Percentiles rank a stretch among this genome's conserved stretches.
phyloP scores from a whole-genome alignment of 306 rosid genomes.

The Malus sieversii region DNA sequence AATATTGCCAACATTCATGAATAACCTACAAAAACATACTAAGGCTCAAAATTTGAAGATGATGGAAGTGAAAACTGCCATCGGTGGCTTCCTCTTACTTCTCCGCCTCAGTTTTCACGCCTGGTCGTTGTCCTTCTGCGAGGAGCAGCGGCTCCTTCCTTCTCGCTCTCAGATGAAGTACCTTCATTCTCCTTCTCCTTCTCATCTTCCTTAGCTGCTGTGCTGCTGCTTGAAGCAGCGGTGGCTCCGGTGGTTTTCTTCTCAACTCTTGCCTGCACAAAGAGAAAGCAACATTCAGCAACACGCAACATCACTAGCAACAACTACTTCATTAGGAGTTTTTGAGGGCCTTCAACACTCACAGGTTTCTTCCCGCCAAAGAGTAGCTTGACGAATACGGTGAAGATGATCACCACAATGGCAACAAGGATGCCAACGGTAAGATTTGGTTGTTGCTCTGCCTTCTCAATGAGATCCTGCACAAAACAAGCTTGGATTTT shows the following conservation, averaged over 20 bases:
- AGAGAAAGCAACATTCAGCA: not conserved
- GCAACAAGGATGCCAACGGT: constrained; percentile 65
- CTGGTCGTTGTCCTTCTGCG: constrained; percentile 50
- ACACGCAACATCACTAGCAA: not conserved
- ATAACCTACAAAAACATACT: constrained; percentile 7
- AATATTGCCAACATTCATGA: not conserved
- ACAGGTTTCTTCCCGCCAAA: constrained; percentile 76
- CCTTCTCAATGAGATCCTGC: constrained; percentile 81
- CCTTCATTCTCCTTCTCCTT: constrained; percentile 25
- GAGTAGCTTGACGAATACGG: constrained; percentile 46
- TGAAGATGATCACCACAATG: constrained; percentile 42
- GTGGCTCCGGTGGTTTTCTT: constrained; percentile 21
- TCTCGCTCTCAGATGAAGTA: constrained; percentile 44
- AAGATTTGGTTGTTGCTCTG: constrained; percentile 70
- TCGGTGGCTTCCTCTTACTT: not conserved
- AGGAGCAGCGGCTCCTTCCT: constrained; percentile 39
- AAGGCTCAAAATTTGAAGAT: constrained; percentile 11
- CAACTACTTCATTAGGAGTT: not conserved
- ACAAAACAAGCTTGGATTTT: not conserved
- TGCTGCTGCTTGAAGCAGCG: constrained; percentile 28
- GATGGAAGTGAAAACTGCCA: not conserved
- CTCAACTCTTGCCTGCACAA: constrained; percentile 36
- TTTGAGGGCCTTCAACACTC: constrained; percentile 16
- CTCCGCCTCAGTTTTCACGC: constrained; percentile 48
- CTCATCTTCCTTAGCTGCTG: constrained; percentile 33